Percentiles rank a stretch among this genome's conserved stretches.
These are phyloP conservation scores for Aspergillus ochraceoroseus DNA, from an alignment of 2,329 filamentous ascomycete genomes.

Conservation along the genomic window DNA sequence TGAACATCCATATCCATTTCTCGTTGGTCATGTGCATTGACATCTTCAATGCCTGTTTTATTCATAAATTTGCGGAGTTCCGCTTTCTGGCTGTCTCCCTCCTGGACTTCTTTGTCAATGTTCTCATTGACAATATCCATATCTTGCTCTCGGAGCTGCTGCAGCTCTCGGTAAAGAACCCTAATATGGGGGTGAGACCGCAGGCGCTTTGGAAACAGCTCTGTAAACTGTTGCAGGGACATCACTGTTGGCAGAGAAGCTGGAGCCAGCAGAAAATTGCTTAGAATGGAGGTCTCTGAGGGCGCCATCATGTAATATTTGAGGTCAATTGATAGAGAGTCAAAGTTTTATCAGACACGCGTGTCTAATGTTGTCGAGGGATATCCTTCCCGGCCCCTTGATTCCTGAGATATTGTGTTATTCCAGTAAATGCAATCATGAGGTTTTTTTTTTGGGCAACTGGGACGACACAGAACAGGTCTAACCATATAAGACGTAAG, in stretches of 20 bases:
- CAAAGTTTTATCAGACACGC: too few relatives aligned
- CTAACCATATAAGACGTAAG: too few relatives aligned
- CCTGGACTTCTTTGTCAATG: conserved; percentile 38
- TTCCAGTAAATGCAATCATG: neutral
- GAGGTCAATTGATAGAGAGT: neutral
- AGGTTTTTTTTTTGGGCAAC: neutral
- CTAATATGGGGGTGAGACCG: conserved; percentile 64
- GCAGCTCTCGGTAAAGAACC: conserved; percentile 71
- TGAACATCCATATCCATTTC: conserved; percentile 49
- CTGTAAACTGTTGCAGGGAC: conserved; percentile 68
- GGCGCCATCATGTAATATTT: conserved; percentile 57
- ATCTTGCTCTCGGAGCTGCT: conserved; percentile 64
- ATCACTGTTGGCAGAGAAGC: conserved; percentile 68
- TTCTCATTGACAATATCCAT: conserved; percentile 62
- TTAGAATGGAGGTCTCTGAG: conserved; percentile 68
- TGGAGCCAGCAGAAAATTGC: conserved; percentile 71
- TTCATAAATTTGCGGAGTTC: conserved; percentile 35
- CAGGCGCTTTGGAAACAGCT: conserved; percentile 66
- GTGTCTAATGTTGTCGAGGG: too few relatives aligned
- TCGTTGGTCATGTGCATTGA: conserved; percentile 32
- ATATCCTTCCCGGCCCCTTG: too few relatives aligned
- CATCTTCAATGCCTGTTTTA: conserved; percentile 33
- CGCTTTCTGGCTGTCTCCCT: conserved; percentile 37
- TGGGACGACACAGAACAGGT: conserved; percentile 2
- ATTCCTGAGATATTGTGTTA: neutral